These are phyloP conservation scores for Cladosporium sp. DNA, from an alignment of 2,329 filamentous ascomycete species.

Conservation along the genomic window DNA sequence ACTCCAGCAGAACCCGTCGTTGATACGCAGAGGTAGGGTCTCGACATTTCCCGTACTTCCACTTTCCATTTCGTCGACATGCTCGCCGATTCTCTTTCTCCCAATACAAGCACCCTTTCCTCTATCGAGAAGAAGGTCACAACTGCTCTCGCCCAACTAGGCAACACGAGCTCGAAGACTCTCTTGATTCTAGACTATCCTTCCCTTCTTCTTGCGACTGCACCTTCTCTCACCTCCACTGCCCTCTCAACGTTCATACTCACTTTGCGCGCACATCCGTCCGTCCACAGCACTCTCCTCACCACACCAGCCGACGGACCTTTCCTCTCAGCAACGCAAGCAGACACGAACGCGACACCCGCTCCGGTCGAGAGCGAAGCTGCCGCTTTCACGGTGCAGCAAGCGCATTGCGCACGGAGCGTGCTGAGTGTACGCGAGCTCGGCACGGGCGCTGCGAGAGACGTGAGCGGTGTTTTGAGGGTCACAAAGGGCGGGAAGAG, in stretches of 20 bases:
- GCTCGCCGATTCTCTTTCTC: conserved; percentile 35
- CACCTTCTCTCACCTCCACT: conserved; percentile 20
- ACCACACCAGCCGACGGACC: conserved; percentile 70
- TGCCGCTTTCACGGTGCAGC: conserved; percentile 63
- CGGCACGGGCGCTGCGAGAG: conserved; percentile 82
- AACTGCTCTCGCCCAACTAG: conserved; percentile 9
- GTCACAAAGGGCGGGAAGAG: conserved; percentile 58
- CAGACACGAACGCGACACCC: conserved; percentile 33
- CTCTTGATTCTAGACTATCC: conserved; percentile 45
- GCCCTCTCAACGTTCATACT: conserved; percentile 30
- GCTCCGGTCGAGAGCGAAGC: conserved; percentile 68
- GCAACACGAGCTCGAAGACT: conserved; percentile 21
- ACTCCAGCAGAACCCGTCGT: background rate
- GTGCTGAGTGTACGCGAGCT: conserved; percentile 70
- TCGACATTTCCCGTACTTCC: conserved; percentile 11
- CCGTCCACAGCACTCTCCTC: conserved; percentile 62
- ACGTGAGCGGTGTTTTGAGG: conserved; percentile 84
- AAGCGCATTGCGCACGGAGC: conserved; percentile 71
- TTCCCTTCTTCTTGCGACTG: conserved; percentile 38
- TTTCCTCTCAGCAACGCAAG: conserved; percentile 51
- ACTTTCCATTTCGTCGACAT: conserved; percentile 71
- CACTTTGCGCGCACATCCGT: conserved; percentile 38
- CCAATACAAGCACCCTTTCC: background rate
- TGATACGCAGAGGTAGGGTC: conserved; percentile 12
- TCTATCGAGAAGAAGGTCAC: conserved; percentile 12